These are phyloP conservation scores for Colletotrichum sublineola DNA, from an alignment of 2,329 filamentous ascomycete genomes.

Conservation along the genomic window DNA sequence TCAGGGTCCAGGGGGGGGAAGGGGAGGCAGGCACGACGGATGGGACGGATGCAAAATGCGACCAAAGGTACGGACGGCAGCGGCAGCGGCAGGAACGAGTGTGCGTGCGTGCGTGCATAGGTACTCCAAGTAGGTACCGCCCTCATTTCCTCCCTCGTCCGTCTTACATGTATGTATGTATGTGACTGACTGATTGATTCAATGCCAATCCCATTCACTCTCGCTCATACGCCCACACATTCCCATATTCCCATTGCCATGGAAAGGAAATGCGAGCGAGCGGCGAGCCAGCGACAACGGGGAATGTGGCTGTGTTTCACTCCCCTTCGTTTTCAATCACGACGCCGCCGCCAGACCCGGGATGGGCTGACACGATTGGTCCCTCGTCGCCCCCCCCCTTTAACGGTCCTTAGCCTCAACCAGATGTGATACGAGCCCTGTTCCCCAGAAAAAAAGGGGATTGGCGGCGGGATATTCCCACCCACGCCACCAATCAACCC, in stretches of 20 bases:
- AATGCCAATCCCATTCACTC: neutral
- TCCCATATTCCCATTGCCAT: neutral
- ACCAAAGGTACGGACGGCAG: neutral
- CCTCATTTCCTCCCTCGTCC: no score
- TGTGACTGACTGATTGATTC: no score
- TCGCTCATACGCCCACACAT: neutral
- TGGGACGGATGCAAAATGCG: neutral
- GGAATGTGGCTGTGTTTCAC: constrained; percentile 41
- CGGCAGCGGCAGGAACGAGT: constrained; percentile 13
- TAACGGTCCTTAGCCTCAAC: neutral
- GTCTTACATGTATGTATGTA: no score
- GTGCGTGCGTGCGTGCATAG: neutral
- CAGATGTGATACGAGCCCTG: no score
- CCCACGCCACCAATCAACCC: constrained; percentile 1
- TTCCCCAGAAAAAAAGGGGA: constrained; percentile 9
- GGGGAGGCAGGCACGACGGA: neutral
- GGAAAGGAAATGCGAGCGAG: constrained; percentile 4
- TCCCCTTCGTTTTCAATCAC: constrained; percentile 17
- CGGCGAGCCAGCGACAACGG: neutral
- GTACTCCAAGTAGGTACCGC: no score
- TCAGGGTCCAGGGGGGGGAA: constrained; percentile 27
- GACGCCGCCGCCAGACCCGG: constrained; percentile 25
- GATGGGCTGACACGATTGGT: constrained; percentile 33
- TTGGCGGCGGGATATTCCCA: constrained; percentile 3
- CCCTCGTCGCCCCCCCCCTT: neutral